Percentiles rank a stretch among this genome's conserved stretches.
Evolutionary conservation across 1,284 basidiomycete genomes (phyloP).

Genomic region (Moniliella sp.): DNA sequence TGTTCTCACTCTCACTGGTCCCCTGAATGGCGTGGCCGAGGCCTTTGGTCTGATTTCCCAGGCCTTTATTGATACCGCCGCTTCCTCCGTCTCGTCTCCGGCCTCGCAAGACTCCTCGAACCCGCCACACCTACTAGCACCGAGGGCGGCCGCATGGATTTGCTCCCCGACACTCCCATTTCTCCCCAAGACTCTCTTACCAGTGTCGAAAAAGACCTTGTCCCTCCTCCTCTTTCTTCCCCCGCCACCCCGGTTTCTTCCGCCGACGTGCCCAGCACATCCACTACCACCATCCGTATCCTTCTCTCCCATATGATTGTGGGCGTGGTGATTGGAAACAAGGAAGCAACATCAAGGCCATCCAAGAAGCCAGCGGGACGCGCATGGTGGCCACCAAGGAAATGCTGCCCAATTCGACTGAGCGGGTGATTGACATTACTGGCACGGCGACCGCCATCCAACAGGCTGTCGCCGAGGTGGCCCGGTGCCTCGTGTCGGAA

Average conservation of each 20-base stretch:
- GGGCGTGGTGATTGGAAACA: conserved; percentile 34
- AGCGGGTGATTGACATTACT: conserved; percentile 81
- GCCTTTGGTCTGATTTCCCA: conserved; percentile 84
- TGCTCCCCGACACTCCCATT: too few relatives aligned
- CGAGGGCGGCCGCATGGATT: too few relatives aligned
- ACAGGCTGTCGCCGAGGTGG: conserved; percentile 77
- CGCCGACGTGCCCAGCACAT: conserved; percentile 38
- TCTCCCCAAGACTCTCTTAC: too few relatives aligned
- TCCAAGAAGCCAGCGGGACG: conserved; percentile 31
- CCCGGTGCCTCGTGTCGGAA: conserved; percentile 79
- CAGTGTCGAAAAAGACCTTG: too few relatives aligned
- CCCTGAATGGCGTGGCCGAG: conserved; percentile 74
- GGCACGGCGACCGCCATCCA: conserved; percentile 74
- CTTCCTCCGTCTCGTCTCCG: too few relatives aligned
- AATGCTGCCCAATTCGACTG: conserved; percentile 33
- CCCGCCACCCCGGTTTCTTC: too few relatives aligned
- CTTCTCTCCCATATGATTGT: conserved; percentile 34
- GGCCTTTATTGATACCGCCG: conserved; percentile 54
- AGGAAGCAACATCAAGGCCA: conserved; percentile 34
- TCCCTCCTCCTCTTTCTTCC: too few relatives aligned
- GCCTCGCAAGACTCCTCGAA: too few relatives aligned
- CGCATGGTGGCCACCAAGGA: conserved; percentile 35
- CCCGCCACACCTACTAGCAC: too few relatives aligned
- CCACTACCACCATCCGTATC: conserved; percentile 69
- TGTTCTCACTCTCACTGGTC: conserved; percentile 78